phyloP scores from a whole-genome alignment of 768 basidiomycete genomes.

The Rhodosporidiobolus odoratus region DNA sequence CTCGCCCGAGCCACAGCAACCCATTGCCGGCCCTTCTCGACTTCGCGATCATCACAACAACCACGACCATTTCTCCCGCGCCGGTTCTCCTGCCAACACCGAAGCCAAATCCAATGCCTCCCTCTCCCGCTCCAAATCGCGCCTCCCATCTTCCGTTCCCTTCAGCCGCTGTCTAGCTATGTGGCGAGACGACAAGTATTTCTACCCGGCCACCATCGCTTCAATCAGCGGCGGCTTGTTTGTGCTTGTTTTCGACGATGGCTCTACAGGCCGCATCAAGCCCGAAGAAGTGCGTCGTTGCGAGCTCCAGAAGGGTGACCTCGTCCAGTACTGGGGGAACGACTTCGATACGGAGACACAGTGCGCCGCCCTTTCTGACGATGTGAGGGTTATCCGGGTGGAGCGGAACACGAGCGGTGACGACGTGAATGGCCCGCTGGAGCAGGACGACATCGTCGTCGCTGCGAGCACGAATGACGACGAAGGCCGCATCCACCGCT shows the following conservation, averaged over 20 bases:
- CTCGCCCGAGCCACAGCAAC: conserved; percentile 3
- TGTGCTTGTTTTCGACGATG: conserved; percentile 65
- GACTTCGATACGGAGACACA: conserved; percentile 45
- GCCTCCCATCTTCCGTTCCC: conserved; percentile 12
- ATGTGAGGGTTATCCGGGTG: conserved; percentile 50
- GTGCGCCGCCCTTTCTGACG: conserved; percentile 27
- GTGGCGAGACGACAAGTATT: conserved; percentile 55
- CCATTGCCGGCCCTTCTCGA: conserved; percentile 4
- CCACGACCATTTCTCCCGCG: neutral
- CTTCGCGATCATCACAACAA: neutral
- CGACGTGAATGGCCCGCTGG: conserved; percentile 47
- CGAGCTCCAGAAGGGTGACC: conserved; percentile 56
- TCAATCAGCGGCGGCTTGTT: conserved; percentile 45
- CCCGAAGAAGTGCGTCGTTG: conserved; percentile 56
- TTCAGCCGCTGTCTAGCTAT: conserved; percentile 53
- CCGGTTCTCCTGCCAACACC: conserved; percentile 8
- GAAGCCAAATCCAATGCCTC: neutral
- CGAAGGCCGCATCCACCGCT: conserved; percentile 5
- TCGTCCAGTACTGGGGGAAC: conserved; percentile 51
- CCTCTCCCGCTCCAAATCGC: neutral
- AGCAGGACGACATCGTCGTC: conserved; percentile 52
- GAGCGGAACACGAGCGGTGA: conserved; percentile 15
- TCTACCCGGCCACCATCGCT: conserved; percentile 39
- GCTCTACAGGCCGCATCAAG: conserved; percentile 52
- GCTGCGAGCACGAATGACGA: conserved; percentile 53